Evolutionary conservation across 2,329 filamentous ascomycete species (phyloP).

Genomic region (Zymoseptoria brevis): DNA sequence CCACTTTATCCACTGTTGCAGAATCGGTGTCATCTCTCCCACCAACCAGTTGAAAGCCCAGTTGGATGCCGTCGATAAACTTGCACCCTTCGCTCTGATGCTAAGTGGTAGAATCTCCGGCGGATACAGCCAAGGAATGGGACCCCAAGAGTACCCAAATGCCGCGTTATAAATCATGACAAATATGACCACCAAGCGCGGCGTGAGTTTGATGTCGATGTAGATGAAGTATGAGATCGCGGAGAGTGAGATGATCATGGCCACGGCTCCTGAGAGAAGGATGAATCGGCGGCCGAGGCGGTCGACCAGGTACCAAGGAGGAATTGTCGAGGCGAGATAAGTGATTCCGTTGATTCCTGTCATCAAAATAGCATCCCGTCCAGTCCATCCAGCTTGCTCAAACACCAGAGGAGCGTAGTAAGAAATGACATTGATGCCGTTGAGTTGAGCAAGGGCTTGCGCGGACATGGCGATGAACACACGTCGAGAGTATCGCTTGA

Average conservation of each 20-base stretch:
- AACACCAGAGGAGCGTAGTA: conserved; percentile 97
- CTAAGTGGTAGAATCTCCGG: conserved; percentile 97
- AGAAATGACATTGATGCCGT: conserved; percentile 98
- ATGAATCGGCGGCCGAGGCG: conserved; percentile 83
- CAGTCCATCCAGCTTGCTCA: conserved; percentile 91
- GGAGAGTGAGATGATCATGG: conserved; percentile 83
- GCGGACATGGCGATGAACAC: conserved; percentile 99
- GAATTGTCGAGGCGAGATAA: conserved; percentile 85
- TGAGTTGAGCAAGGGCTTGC: conserved; percentile 88
- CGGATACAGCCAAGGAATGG: conserved; percentile 95
- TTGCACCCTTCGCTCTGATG: conserved; percentile 94
- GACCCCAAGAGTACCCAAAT: conserved; percentile 96
- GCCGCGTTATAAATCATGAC: conserved; percentile 98
- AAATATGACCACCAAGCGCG: conserved; percentile 78
- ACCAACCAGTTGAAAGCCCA: conserved; percentile 99
- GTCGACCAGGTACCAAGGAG: conserved; percentile 96
- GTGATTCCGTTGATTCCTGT: conserved; percentile 91
- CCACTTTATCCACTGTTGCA: conserved; percentile 91
- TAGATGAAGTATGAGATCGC: conserved; percentile 93
- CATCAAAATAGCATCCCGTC: conserved; percentile 88
- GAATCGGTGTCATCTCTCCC: conserved; percentile 84
- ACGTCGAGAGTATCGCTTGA: conserved; percentile 79
- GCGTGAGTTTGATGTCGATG: conserved; percentile 70
- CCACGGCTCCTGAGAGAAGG: conserved; percentile 77
- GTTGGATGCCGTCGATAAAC: conserved; percentile 90